Evolutionary conservation across 2,329 filamentous ascomycete genomes (phyloP).

Genomic region (Botryotinia calthae): DNA sequence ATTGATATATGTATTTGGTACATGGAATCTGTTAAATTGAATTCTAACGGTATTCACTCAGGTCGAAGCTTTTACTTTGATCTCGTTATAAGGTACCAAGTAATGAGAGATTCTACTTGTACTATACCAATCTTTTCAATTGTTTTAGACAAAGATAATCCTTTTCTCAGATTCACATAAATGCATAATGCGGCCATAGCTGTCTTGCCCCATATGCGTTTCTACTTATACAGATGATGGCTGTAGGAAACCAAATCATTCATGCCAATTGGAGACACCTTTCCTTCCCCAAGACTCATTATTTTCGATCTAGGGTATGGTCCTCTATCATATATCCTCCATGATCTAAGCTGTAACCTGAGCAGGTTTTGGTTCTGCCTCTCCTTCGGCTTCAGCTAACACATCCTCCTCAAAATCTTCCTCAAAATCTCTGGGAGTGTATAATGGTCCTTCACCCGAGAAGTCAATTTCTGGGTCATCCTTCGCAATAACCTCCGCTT

Average conservation of each 20-base stretch:
- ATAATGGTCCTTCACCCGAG: constrained; percentile 35
- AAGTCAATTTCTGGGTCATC: constrained; percentile 63
- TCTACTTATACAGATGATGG: constrained; percentile 20
- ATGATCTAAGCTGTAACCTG: constrained; percentile 11
- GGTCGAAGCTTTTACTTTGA: not conserved
- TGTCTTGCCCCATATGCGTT: constrained; percentile 16
- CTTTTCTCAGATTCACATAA: constrained; percentile 11
- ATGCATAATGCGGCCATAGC: constrained; percentile 9
- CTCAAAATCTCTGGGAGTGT: constrained; percentile 31
- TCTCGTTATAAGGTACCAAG: not conserved
- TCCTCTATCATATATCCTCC: constrained; percentile 1
- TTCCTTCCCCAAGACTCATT: constrained; percentile 5
- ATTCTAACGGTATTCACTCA: not conserved
- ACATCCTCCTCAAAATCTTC: constrained; percentile 37
- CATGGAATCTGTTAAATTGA: not conserved
- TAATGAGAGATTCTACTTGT: not conserved
- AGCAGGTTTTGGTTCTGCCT: constrained; percentile 4
- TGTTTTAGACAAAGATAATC: constrained; percentile 11
- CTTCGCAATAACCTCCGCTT: constrained; percentile 65
- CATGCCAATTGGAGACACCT: constrained; percentile 7
- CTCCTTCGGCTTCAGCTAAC: not conserved
- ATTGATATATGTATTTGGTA: constrained; percentile 7
- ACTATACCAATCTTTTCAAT: constrained; percentile 1
- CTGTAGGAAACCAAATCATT: constrained; percentile 1
- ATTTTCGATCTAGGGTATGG: constrained; percentile 5